Evolutionary conservation across 1,284 basidiomycete genomes (phyloP), one percentile per base, ranked within the genome.

Genomic region (Leccinum fallax): DNA sequence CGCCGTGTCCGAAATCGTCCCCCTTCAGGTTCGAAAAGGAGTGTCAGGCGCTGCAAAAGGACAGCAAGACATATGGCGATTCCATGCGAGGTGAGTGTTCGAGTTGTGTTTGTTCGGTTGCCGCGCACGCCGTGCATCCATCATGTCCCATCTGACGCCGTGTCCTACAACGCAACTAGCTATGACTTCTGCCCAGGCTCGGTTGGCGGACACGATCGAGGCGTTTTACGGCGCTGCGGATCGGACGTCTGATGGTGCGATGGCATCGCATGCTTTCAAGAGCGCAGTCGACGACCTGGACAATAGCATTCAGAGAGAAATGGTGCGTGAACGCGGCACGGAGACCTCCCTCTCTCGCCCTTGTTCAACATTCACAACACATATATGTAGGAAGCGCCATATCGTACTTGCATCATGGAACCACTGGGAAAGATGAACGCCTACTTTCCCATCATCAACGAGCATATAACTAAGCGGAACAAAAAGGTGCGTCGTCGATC

Each of bases 231-330:
- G 87, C 46, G 91, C 93, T 34, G 84, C 92, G 11, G 94, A 95
- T 81, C 83, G 86, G 65, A 80, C 86, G 30, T 94, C 93, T 21
- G 94, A 96, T 67, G 92, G 95, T 30, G 97, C 97, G 13, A 98
- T 99, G 93, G 93, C 96, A 1, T 94, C 93, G 2, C 95, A 98
- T 73, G 92, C 97, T 4, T 99, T 99, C 83, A 96, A 95, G 74
- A 86, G 94, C 38, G 92, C 95, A 0, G 93, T 97, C 5, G 95
- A 98, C 67, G 97, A 99, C 69, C 80, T 99, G 46, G 97, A 99
- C 71, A 84, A 86, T 4, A 90, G 89, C 43, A 89, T 97, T 38
- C 86, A 87, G 21, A 80, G 94, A 62, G 96, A 98, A 76, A 81
- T 99, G 62, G 94, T 95, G 66, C 61, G 70, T 65, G 11, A 10